Base-by-base conservation (phyloP, 768 basidiomycete species). In the Exidia glandulosa region DNA sequence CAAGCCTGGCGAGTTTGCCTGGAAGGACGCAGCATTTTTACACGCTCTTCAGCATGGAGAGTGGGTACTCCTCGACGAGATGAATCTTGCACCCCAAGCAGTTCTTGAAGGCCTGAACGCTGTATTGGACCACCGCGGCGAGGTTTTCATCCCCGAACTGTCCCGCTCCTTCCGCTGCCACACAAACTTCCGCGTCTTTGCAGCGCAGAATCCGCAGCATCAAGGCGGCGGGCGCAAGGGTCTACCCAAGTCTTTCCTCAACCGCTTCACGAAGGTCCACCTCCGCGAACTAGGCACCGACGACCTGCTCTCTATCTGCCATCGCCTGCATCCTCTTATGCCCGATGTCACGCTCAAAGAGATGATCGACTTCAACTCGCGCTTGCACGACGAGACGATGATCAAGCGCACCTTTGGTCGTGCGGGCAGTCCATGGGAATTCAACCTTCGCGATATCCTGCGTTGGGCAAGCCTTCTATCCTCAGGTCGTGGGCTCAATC, bases 211-310 rank as follows among this genome's bases (percentile, higher is more conserved):
- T 70, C 96, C 96, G 31, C 74, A 95, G 16, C 85, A 86, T 62
- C 96, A 99, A 76, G 96, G 96, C 27, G 94, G 96, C 58, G 94
- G 95, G 16, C 84, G 96, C 36, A 99, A 99, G 72, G 96, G 96
- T 23, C 79, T 99, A 5, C 96, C 96, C 0, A 95, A 91, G 68
- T 98, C 96, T 0, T 99, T 96, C 74, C 78, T 98, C 59, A 96
- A 99, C 71, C 86, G 96, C 16, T 99, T 99, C 74, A 97, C 92
- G n/a, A 94, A 94, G 70, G 96, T 98, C 41, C 93, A 93, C 68
- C 75, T 97, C 52, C 85, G 94, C 65, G 90, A 95, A 65, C 81
- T 98, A 36, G 81, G 85, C 1, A 70, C 85, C 0, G 73, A 79
- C 32, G 96, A 99, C 71, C 77, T 96, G 58, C 76, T 86, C 48